A percentile compares a stretch with the other conserved stretches of the same genome.
These are phyloP conservation scores for Backusella macrospora DNA, from an alignment of 192 early-diverging fungal genomes.

Conservation along the genomic window DNA sequence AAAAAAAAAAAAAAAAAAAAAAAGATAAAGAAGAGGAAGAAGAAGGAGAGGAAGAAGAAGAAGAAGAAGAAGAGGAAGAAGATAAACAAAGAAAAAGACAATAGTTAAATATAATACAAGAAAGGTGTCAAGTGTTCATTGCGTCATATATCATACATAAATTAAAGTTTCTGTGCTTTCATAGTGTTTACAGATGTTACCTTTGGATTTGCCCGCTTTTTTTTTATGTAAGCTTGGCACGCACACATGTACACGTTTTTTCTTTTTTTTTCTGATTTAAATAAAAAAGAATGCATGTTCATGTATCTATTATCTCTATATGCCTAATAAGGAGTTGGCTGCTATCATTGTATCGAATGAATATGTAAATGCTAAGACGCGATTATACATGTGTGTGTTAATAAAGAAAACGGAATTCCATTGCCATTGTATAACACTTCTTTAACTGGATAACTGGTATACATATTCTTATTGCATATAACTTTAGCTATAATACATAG, in stretches of 20 bases:
- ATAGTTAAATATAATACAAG: constrained; percentile 7
- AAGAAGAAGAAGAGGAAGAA: constrained; percentile 25
- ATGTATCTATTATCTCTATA: background rate
- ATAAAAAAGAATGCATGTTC: too few species aligned
- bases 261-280: too few species aligned
- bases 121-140: constrained; percentile 13
- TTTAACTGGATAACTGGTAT: too few species aligned
- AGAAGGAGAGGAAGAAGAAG: background rate
- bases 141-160: background rate
- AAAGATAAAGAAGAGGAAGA: background rate
- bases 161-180: background rate
- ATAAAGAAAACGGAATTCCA: too few species aligned
- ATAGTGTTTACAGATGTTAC: background rate
- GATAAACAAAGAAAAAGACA: constrained; percentile 21
- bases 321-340: too few species aligned
- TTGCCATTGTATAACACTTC: too few species aligned
- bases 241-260: background rate
- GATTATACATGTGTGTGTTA: too few species aligned
- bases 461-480: too few species aligned
- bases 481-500: too few species aligned
- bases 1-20: background rate
- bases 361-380: too few species aligned
- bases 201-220: background rate
- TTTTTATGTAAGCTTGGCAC: background rate
- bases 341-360: too few species aligned